Base-by-base conservation (phyloP, 1,284 basidiomycete species). In the Cutaneotrichosporon mucoides region DNA sequence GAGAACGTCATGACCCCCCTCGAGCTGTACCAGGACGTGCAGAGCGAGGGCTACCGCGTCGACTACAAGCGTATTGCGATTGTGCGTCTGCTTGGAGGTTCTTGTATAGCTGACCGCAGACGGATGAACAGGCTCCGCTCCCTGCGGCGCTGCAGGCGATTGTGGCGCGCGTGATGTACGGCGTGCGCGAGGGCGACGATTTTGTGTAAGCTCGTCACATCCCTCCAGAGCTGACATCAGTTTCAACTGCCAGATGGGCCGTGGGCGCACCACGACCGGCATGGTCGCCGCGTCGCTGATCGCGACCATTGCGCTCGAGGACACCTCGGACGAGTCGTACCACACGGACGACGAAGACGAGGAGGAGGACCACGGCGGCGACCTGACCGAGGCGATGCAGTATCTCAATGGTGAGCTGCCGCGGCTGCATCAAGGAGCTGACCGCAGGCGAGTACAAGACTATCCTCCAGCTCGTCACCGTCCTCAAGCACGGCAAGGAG, bases 51-150 rank as follows among this genome's bases (percentile, higher is more conserved):
- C 0, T 93, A 87, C 75, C 85, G 85, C 76, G 91, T 96, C 59
- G 86, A 96, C 70, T 96, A 96, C 73, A 86, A 84, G 55, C 86
- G 92, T 15, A 83, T 92, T 53, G 88, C 93, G 24, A 91, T 92
- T 68, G 90, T 92, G 72, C 68, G 88, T 80, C 48, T 34, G 44
- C 24, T 16, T 1, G 37, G 1, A 0, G 57, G 34, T 11, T 34
- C 53, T n/a, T 4, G 37, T 11, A 16, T 3, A 55, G 47, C 49
- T 56, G 47, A 60, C 48, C 58, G 2, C 72, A 92, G 91, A 97
- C 92, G 11, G 94, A 97, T 70, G 93, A 97, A 76, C 93, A 95
- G 80, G 92, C 93, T 0, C 93, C 94, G 1, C 81, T 97, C 12
- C 94, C 93, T 0, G 87, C 83, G 43, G 90, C 91, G 6, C 83